Evolutionary conservation across 257 asterid species (phyloP), one percentile per base, ranked within the genome.

Genomic region (Fraxinus pennsylvanica): DNA sequence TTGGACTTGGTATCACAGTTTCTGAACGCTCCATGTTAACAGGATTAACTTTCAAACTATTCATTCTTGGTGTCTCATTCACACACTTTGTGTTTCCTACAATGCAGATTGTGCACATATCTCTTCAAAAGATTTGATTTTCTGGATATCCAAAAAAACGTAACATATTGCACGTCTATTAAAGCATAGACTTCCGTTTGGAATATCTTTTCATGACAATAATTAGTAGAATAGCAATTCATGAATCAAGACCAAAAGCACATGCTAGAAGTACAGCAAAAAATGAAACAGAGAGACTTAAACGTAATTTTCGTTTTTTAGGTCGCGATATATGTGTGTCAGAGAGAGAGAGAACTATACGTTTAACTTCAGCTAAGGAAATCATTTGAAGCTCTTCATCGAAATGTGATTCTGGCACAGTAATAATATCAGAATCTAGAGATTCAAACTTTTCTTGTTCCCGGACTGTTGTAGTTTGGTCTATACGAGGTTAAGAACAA

Each of bases 401-500:
- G 73, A 75, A 47, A 77, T 63, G 82, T 74, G 84, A 80, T 74
- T 78, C 85, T 74, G 85, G 80, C 74, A 89, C 86, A 84, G 89
- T 85, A 78, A 83, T 75, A 82, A 76, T 81, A 67, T 77, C 79
- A 74, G 84, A 80, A 83, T 75, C 84, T 73, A 84, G 76, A 72
- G 80, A 69, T 71, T 82, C 81, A 59, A 79, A 21, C 71, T 83
- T 88, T 78, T 79, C 87, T 80, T 81, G 84, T 76, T 84, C 90
- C 75, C 79, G 74, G 76, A 78, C 77, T 74, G 96, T 71, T 54
- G 82, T 68, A 75, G 85, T 83, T 81, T 86, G 88, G 86, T 89
- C 94, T 91, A 84, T 47, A 50, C 72, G 83, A 87, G 78, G 86
- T 92, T 89, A 92, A 89, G 89, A 86, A 83, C 80, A 80, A 79